phyloP scores from a whole-genome alignment of 2,329 filamentous ascomycete species.

The Verticillium albo-atrum region DNA sequence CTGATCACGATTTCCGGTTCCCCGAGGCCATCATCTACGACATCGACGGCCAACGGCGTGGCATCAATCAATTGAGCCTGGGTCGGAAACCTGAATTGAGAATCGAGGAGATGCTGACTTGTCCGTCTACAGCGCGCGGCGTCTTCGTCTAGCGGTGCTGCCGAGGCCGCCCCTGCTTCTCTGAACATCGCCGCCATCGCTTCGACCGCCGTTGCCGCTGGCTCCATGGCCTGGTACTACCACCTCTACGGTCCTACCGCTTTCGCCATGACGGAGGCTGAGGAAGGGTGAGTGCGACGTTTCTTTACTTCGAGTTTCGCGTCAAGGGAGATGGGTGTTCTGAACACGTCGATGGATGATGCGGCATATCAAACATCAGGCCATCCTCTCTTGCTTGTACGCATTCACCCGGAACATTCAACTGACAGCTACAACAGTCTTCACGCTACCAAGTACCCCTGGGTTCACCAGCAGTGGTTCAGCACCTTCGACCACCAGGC shows the following conservation, averaged over 20 bases:
- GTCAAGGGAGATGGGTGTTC: background rate
- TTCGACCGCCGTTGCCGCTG: slow-evolving; percentile 81
- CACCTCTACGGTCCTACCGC: slow-evolving; percentile 88
- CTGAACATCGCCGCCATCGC: slow-evolving; percentile 83
- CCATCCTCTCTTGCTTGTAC: background rate
- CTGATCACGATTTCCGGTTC: slow-evolving; percentile 27
- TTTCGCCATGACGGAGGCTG: slow-evolving; percentile 84
- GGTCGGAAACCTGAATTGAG: slow-evolving; percentile 5
- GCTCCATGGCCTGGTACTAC: slow-evolving; percentile 95
- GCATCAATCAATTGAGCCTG: slow-evolving; percentile 20
- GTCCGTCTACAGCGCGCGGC: slow-evolving; percentile 49
- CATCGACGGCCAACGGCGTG: slow-evolving; percentile 15
- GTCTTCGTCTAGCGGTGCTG: slow-evolving; percentile 69
- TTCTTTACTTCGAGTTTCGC: background rate
- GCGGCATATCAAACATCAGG: slow-evolving; percentile 12
- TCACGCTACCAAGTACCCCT: slow-evolving; percentile 87
- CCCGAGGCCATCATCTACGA: slow-evolving; percentile 28
- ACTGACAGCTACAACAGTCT: slow-evolving; percentile 53
- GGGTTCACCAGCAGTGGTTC: slow-evolving; percentile 86
- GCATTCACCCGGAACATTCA: background rate
- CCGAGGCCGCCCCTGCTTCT: slow-evolving; percentile 68
- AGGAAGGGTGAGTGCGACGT: slow-evolving; percentile 83
- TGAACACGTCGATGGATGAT: background rate
- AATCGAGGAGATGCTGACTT: slow-evolving; percentile 31
- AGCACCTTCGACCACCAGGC: slow-evolving; percentile 97